Evolutionary conservation across 2,329 filamentous ascomycete species (phyloP).

Genomic region (Ophiobolus disseminans): DNA sequence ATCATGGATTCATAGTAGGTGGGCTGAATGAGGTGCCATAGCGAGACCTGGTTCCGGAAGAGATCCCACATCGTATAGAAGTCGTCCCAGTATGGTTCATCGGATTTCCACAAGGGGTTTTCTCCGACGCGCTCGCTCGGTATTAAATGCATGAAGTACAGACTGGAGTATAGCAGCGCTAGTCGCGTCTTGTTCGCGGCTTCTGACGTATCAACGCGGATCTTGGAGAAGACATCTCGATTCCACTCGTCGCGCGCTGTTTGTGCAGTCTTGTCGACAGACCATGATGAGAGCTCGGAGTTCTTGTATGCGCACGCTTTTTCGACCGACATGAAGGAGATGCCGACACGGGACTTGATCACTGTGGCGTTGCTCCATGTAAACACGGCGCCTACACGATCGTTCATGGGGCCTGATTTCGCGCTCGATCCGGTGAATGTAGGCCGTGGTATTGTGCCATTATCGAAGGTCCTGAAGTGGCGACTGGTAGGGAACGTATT

Average conservation of each 20-base stretch:
- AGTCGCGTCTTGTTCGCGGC: conserved; percentile 41
- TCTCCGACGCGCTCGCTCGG: conserved; percentile 59
- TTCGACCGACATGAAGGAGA: conserved; percentile 55
- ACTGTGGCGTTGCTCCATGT: conserved; percentile 51
- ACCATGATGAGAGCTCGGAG: conserved; percentile 54
- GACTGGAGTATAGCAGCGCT: conserved; percentile 41
- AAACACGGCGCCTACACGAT: conserved; percentile 62
- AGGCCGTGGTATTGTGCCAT: conserved; percentile 38
- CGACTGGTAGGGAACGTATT: conserved; percentile 49
- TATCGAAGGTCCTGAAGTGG: conserved; percentile 41
- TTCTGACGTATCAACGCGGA: conserved; percentile 47
- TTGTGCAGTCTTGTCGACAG: conserved; percentile 50
- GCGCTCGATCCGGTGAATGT: conserved; percentile 36
- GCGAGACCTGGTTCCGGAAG: conserved; percentile 60
- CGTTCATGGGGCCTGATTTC: conserved; percentile 38
- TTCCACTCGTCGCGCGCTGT: conserved; percentile 57
- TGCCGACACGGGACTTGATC: conserved; percentile 59
- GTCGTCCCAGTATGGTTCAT: conserved; percentile 72
- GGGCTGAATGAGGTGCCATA: conserved; percentile 69
- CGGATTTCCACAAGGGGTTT: conserved; percentile 71
- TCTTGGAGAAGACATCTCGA: conserved; percentile 64
- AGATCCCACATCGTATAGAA: conserved; percentile 79
- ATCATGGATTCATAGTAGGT: conserved; percentile 70
- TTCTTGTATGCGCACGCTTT: conserved; percentile 60
- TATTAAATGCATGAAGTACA: conserved; percentile 49